phyloP scores from a whole-genome alignment of 140 eudicot genomes.

The Flaveria floridana region DNA sequence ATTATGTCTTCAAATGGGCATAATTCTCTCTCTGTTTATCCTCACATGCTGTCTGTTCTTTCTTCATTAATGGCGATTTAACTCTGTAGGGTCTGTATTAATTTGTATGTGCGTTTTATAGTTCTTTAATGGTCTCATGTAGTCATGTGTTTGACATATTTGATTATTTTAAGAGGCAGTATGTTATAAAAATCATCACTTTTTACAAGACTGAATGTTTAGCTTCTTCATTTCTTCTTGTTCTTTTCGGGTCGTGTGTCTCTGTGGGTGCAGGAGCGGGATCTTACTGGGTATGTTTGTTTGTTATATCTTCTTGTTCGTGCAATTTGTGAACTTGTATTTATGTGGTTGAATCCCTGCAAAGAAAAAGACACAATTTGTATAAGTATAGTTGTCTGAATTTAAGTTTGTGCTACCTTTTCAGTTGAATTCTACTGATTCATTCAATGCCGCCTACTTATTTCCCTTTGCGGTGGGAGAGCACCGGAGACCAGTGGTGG shows the following conservation, averaged over 20 bases:
- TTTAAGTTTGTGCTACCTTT: slow-evolving; percentile 14
- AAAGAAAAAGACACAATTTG: not conserved
- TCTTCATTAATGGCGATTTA: slow-evolving; percentile 15
- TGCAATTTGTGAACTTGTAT: not conserved
- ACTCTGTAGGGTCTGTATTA: slow-evolving; percentile 28
- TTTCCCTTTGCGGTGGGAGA: slow-evolving; percentile 94
- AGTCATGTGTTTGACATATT: not conserved
- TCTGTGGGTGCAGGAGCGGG: too few relatives aligned
- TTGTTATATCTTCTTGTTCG: too few relatives aligned
- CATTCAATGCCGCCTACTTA: slow-evolving; percentile 62
- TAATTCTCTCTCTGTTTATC: not conserved
- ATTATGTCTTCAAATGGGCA: slow-evolving; percentile 34
- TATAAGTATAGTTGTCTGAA: slow-evolving; percentile 9
- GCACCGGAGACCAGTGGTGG: slow-evolving; percentile 99
- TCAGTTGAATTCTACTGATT: slow-evolving; percentile 12
- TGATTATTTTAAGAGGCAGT: not conserved
- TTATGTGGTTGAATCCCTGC: not conserved
- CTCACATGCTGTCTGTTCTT: slow-evolving; percentile 41
- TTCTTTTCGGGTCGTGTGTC: not conserved
- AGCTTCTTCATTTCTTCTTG: not conserved
- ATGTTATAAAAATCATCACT: not conserved
- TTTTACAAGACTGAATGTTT: not conserved
- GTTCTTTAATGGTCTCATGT: not conserved
- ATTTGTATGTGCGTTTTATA: not conserved
- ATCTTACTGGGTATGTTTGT: too few relatives aligned